Evolutionary conservation across 176 grass and related monocot genomes (phyloP).

Genomic region (Saccharum spontaneum): DNA sequence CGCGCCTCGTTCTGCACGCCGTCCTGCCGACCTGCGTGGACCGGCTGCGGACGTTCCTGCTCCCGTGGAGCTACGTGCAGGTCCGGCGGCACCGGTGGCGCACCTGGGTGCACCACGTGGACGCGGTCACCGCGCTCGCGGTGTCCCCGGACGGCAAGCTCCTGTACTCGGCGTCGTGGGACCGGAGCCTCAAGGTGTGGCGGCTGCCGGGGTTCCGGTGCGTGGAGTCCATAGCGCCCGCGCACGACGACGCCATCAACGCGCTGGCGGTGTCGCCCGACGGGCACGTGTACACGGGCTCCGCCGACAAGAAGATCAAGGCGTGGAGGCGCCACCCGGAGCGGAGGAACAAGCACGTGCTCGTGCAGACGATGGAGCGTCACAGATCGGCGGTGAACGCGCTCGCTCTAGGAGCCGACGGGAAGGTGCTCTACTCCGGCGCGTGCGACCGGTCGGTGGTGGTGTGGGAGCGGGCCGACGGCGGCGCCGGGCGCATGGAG

Average conservation of each 20-base stretch:
- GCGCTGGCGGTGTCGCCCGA: conserved; percentile 51
- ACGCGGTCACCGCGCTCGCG: conserved; percentile 54
- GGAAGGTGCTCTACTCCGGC: conserved; percentile 65
- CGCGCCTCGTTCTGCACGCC: conserved; percentile 17
- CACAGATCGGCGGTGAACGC: conserved; percentile 67
- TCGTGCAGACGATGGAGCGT: conserved; percentile 43
- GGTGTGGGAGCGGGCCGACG: conserved; percentile 52
- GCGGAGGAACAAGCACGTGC: conserved; percentile 23
- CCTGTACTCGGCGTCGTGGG: conserved; percentile 73
- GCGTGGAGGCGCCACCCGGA: conserved; percentile 36
- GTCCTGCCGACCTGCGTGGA: conserved; percentile 47
- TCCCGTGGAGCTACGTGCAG: conserved; percentile 54
- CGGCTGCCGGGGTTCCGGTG: conserved; percentile 42
- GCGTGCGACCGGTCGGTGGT: conserved; percentile 60
- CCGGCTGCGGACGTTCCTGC: conserved; percentile 41
- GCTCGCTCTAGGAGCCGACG: conserved; percentile 45
- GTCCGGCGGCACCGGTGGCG: conserved; percentile 49
- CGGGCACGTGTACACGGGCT: conserved; percentile 61
- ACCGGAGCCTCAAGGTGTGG: conserved; percentile 64
- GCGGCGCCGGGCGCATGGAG: conserved; percentile 11
- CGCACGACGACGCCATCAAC: conserved; percentile 73
- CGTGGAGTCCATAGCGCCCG: conserved; percentile 43
- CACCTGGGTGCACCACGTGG: conserved; percentile 68
- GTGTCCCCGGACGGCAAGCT: conserved; percentile 46
- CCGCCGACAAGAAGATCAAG: conserved; percentile 52